These are phyloP conservation scores for Bromus sterilis DNA, from an alignment of 176 grass and related monocot genomes.

Conservation along the genomic window DNA sequence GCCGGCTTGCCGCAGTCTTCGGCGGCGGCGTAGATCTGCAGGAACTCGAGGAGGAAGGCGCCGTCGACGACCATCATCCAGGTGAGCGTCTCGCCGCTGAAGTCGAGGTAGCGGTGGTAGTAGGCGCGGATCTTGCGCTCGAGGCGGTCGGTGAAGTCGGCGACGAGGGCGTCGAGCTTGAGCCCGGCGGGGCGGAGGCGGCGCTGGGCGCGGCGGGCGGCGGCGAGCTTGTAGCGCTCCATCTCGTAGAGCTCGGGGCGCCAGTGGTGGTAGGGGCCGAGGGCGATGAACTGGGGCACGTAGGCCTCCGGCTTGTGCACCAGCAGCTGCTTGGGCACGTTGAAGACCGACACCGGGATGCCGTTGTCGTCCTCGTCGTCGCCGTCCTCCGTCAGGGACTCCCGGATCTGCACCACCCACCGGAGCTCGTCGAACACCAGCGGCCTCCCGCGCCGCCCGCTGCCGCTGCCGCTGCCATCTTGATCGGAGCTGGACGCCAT, in stretches of 20 bases:
- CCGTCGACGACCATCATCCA: conserved; percentile 92
- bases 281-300: conserved; percentile 60
- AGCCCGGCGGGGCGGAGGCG: conserved; percentile 20
- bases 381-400: conserved; percentile 41
- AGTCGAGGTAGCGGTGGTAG: conserved; percentile 86
- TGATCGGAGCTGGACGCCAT: conserved; percentile 16
- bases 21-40: conserved; percentile 43
- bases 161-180: conserved; percentile 45
- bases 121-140: conserved; percentile 63
- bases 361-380: conserved; percentile 52
- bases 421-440: conserved; percentile 56
- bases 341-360: conserved; percentile 68
- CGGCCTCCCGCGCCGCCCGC: conserved; percentile 7
- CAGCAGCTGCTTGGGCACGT: conserved; percentile 62
- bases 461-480: background rate
- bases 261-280: conserved; percentile 85
- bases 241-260: conserved; percentile 75
- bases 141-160: conserved; percentile 35
- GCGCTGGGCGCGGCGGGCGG: conserved; percentile 59
- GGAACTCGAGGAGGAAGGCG: conserved; percentile 81
- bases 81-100: conserved; percentile 68
- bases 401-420: conserved; percentile 74
- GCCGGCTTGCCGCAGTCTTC: background rate
- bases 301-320: conserved; percentile 65
- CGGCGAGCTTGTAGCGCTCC: conserved; percentile 81